Percentiles rank a stretch among this genome's conserved stretches.
These are phyloP conservation scores for Solanum appendiculatum DNA, from an alignment of 257 asterid species.

Conservation along the genomic window DNA sequence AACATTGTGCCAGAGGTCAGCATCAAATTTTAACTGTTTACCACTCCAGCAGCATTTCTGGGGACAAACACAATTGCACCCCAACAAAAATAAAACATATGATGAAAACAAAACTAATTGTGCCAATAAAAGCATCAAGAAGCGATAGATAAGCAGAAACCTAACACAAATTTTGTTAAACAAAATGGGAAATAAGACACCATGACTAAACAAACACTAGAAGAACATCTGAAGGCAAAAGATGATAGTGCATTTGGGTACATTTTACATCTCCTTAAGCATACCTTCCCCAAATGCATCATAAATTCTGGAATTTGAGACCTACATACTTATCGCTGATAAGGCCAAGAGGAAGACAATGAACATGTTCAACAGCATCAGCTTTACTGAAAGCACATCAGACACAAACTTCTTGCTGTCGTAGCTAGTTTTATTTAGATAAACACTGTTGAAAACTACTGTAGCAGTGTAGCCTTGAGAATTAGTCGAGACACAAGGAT, in stretches of 20 bases:
- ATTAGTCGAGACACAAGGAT: neutral
- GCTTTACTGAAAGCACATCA: neutral
- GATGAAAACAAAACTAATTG: neutral
- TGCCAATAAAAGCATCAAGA: neutral
- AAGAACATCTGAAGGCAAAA: neutral
- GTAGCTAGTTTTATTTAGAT: neutral
- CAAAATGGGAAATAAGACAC: neutral
- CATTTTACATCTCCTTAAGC: neutral
- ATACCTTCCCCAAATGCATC: neutral
- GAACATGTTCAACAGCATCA: neutral
- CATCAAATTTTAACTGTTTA: neutral
- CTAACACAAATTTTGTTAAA: neutral
- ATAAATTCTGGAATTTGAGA: neutral
- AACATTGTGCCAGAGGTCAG: neutral
- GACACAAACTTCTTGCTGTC: neutral
- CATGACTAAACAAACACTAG: neutral
- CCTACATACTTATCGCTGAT: neutral
- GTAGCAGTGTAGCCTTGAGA: neutral
- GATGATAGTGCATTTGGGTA: neutral
- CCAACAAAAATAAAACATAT: neutral
- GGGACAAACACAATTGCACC: neutral
- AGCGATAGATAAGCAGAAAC: neutral
- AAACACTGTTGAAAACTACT: neutral
- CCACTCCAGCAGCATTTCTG: neutral
- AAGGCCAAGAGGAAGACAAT: neutral